A percentile compares a stretch with the other conserved stretches of the same genome.
These are phyloP conservation scores for Aspergillus panamensis DNA, from an alignment of 495 filamentous ascomycete species.

Conservation along the genomic window DNA sequence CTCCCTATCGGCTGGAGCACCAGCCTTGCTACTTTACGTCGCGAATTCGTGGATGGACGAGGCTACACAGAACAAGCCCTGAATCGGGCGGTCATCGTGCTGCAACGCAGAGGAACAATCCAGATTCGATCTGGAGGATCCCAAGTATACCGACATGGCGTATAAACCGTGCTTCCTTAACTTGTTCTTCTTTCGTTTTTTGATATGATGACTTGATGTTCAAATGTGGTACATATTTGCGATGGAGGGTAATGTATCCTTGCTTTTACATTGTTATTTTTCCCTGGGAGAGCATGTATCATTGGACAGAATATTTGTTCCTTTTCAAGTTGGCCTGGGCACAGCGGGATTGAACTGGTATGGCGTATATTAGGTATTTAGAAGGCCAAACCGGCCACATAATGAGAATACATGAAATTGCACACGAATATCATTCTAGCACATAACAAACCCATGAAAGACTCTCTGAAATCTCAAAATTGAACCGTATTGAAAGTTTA, in stretches of 20 bases:
- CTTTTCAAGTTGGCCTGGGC: conserved; percentile 18
- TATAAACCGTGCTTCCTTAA: conserved; percentile 35
- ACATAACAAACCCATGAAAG: too few relatives aligned
- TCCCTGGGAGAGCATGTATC: conserved; percentile 7
- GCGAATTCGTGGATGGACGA: conserved; percentile 86
- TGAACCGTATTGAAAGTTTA: too few relatives aligned
- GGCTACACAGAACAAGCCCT: conserved; percentile 85
- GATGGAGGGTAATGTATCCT: conserved; percentile 8
- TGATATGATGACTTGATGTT: conserved; percentile 14
- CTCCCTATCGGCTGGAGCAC: conserved; percentile 96
- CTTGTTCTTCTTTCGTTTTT: conserved; percentile 16
- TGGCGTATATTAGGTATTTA: conserved; percentile 12
- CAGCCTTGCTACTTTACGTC: conserved; percentile 75
- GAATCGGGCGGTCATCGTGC: conserved; percentile 75
- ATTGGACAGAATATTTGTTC: conserved; percentile 7
- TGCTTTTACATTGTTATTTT: conserved; percentile 9
- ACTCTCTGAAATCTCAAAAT: too few relatives aligned
- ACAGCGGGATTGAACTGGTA: conserved; percentile 20
- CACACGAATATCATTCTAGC: too few relatives aligned
- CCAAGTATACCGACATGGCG: conserved; percentile 78
- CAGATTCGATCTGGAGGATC: conserved; percentile 86
- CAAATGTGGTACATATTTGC: conserved; percentile 8
- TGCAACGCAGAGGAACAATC: conserved; percentile 86
- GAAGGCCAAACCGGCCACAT: neutral
- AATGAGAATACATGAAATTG: conserved; percentile 3